Base-by-base conservation (phyloP, 805 yeast species). In the Metschnikowia santaceciliae region DNA sequence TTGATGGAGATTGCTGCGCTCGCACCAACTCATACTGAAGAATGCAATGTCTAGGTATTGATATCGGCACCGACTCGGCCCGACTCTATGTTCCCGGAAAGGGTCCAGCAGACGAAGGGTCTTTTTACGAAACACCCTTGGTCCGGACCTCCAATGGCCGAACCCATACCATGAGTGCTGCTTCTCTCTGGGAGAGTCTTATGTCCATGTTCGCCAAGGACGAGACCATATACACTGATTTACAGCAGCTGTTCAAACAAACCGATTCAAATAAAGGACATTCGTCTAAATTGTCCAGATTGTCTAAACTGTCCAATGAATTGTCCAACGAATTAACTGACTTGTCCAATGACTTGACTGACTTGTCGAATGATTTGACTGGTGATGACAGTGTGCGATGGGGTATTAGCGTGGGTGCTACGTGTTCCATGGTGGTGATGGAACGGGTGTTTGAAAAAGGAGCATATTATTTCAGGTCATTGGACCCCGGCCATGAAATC, bases 351-450 rank as follows among this genome's bases (percentile, higher is more conserved):
- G 15, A 11, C 14, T 14, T 2, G 14, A 10, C 4, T 11, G 23
- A 22, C 3, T 7, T 14, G 32, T 26, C 14, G 22, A 8, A 26
- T 26, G 4, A 26, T 10, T 26, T 3, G 3, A 11, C 30, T 8
- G 11, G 14, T 1, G 38, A 35, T 10, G 20, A 6, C 38, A 17
- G 22, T 35, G 38, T 37, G 11, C 38, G 46, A 17, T 44, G 20
- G 23, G 45, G 52, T 6, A 36, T 61, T 74, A 32, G 72, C 5
- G 71, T 78, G 6, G 74, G 81, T 1, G 85, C 86, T 3, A 82
- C 87, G 1, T 82, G 87, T 53, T 81, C 86, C 0, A 66, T 81
- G 71, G 85, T 78, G 10, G 79, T 80, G 1, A 63, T 70, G 58
- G 56, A 59, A 49, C 60, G 59, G 32, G 50, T 56, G 2, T 37